These are phyloP conservation scores for Gymnopilus junonius DNA, from an alignment of 768 basidiomycete species.

Conservation along the genomic window DNA sequence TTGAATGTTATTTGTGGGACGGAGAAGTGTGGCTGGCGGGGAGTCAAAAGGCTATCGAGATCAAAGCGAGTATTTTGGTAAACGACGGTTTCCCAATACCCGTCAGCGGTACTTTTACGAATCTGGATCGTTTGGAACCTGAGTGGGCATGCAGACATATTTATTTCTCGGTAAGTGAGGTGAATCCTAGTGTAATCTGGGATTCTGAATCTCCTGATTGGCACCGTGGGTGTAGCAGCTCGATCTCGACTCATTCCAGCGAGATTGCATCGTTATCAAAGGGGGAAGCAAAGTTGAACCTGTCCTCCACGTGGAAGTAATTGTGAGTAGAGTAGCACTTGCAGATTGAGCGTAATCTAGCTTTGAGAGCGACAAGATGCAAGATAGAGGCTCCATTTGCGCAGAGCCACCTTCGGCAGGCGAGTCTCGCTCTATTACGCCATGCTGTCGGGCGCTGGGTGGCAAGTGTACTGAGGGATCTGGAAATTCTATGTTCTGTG, in stretches of 20 bases:
- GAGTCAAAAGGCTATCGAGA: constrained; percentile 37
- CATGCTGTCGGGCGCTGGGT: constrained; percentile 26
- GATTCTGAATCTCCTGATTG: constrained; percentile 34
- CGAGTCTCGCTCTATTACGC: constrained; percentile 30
- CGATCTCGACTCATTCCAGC: constrained; percentile 9
- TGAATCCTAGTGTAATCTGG: constrained; percentile 29
- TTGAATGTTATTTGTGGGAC: constrained; percentile 27
- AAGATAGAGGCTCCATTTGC: constrained; percentile 1
- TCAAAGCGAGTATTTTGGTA: constrained; percentile 10
- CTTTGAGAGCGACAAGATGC: constrained; percentile 5
- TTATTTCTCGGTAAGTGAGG: constrained; percentile 7
- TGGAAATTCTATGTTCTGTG: constrained; percentile 34
- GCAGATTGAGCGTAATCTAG: constrained; percentile 21
- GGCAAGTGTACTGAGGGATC: constrained; percentile 23
- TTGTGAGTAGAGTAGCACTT: constrained; percentile 16
- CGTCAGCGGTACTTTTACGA: constrained; percentile 20
- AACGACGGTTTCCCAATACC: constrained; percentile 10
- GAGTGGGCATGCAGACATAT: constrained; percentile 9
- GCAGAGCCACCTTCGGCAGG: constrained; percentile 13
- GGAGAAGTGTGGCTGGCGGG: constrained; percentile 14
- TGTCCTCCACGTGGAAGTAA: constrained; percentile 29
- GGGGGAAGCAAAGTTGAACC: constrained; percentile 9
- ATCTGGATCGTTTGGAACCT: constrained; percentile 21
- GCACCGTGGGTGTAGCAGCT: constrained; percentile 19
- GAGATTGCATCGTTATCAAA: constrained; percentile 13